phyloP scores from a whole-genome alignment of 2,329 filamentous ascomycete species.

The Byssochlamys sp. region DNA sequence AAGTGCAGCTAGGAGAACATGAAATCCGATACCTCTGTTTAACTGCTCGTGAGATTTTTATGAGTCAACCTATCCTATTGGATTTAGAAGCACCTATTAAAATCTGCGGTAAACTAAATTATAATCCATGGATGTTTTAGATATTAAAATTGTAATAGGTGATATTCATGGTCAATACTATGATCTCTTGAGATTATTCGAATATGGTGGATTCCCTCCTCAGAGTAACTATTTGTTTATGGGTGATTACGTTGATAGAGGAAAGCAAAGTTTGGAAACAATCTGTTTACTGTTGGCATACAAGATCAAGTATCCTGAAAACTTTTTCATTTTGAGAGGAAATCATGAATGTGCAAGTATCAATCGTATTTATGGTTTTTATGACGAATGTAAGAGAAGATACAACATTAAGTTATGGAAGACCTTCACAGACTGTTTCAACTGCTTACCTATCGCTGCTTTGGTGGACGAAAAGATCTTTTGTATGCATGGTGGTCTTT shows the following conservation, averaged over 20 bases:
- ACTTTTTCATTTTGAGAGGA: conserved; percentile 96
- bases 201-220: conserved; percentile 95
- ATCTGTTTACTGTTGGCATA: conserved; percentile 94
- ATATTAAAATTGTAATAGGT: no score
- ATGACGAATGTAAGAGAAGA: conserved; percentile 96
- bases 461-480: conserved; percentile 99
- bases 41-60: conserved; percentile 98
- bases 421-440: conserved; percentile 99
- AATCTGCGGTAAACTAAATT: no score
- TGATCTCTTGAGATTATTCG: conserved; percentile 90
- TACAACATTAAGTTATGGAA: conserved; percentile 99
- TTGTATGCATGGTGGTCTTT: conserved; percentile 97
- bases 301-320: conserved; percentile 99
- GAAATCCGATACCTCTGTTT: conserved; percentile 97
- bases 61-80: conserved; percentile 93
- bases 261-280: conserved; percentile 97
- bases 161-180: conserved; percentile 99
- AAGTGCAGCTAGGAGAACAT: conserved; percentile 89
- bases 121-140: no score
- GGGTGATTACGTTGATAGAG: conserved; percentile 95
- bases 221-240: conserved; percentile 99
- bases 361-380: conserved; percentile 98
- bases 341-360: conserved; percentile 99
- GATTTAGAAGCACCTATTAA: conserved; percentile 98
- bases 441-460: conserved; percentile 92